phyloP scores from a whole-genome alignment of 2,329 filamentous ascomycete genomes.

The Aspergillus chevalieri region DNA sequence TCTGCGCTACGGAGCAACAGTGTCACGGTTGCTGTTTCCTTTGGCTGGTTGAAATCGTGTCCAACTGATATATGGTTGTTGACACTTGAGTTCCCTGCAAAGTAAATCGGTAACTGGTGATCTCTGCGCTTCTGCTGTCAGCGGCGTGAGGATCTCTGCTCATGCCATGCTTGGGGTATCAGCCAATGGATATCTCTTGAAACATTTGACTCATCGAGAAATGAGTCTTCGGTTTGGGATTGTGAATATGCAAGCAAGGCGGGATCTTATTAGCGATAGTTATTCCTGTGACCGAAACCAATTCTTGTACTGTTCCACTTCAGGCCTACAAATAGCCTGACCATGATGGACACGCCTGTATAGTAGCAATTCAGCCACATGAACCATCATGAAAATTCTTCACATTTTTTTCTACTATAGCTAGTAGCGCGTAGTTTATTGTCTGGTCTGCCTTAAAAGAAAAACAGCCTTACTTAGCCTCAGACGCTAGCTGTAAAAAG shows the following conservation, averaged over 20 bases:
- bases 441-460: neutral
- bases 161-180: neutral
- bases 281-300: neutral
- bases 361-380: neutral
- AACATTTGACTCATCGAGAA: too few relatives aligned
- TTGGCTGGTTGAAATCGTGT: constrained; percentile 33
- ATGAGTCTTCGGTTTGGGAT: too few relatives aligned
- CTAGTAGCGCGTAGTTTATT: too few relatives aligned
- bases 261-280: neutral
- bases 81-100: constrained; percentile 34
- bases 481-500: constrained; percentile 2
- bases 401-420: too few relatives aligned
- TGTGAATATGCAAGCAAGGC: neutral
- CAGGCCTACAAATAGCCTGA: neutral
- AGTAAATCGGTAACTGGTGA: constrained; percentile 2
- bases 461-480: constrained; percentile 1
- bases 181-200: too few relatives aligned
- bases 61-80: constrained; percentile 13
- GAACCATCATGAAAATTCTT: neutral
- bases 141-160: neutral
- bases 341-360: neutral
- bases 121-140: neutral
- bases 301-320: constrained; percentile 1
- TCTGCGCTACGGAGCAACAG: constrained; percentile 2
- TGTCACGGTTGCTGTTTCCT: constrained; percentile 5